Conservation (phyloP, 164 flowering plant species). For the Pachysandra terminalis region DNA sequence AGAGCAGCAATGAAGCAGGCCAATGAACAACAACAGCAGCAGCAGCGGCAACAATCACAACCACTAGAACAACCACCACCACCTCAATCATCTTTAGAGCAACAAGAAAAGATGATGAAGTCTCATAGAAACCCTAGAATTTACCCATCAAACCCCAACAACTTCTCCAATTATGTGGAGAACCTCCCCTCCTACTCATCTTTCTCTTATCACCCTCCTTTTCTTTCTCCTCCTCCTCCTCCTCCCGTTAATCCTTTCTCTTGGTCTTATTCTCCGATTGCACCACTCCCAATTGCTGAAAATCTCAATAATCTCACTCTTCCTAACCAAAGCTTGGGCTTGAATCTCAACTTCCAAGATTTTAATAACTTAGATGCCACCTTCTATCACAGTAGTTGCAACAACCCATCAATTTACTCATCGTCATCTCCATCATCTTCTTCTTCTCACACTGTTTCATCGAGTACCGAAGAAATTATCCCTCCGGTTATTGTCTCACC, state of each 20-base stretch:
- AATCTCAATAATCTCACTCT: constrained; percentile 51
- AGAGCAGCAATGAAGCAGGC: constrained; percentile 89
- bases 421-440: constrained; percentile 49
- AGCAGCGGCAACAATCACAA: constrained; percentile 10
- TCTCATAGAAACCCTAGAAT: constrained; percentile 46
- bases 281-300: constrained; percentile 30
- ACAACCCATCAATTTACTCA: constrained; percentile 31
- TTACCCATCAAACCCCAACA: constrained; percentile 33
- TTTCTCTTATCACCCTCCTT: constrained; percentile 18
- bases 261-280: constrained; percentile 33
- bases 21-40: constrained; percentile 44
- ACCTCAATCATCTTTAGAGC: constrained; percentile 27
- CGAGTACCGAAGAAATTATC: constrained; percentile 27
- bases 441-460: constrained; percentile 37
- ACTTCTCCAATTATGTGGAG: constrained; percentile 23
- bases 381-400: constrained; percentile 26
- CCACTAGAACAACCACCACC: constrained; percentile 21
- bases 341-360: constrained; percentile 79
- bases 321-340: constrained; percentile 78
- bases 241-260: constrained; percentile 21
- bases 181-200: constrained; percentile 27
- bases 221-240: constrained; percentile 13
- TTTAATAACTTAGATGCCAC: constrained; percentile 52
- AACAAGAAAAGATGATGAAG: constrained; percentile 33
- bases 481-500: constrained; percentile 15